A percentile compares a stretch with the other conserved stretches of the same genome.
These are phyloP conservation scores for Xylaria hypoxylon DNA, from an alignment of 2,329 filamentous ascomycete species.

Conservation along the genomic window DNA sequence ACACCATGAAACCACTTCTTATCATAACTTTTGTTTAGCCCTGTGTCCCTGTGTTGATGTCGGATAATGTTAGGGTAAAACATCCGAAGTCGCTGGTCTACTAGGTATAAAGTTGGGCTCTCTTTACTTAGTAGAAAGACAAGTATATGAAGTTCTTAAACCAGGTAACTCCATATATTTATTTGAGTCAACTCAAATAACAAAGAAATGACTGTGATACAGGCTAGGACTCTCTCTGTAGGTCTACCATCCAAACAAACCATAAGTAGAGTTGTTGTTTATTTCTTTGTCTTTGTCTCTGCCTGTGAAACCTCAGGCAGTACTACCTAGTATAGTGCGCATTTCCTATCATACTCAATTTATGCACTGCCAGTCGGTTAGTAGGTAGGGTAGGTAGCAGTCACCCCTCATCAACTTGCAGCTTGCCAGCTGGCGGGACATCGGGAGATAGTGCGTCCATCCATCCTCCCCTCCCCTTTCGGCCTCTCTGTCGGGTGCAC, in stretches of 20 bases:
- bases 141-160: neutral
- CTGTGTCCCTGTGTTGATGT: neutral
- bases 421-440: constrained; percentile 4
- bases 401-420: constrained; percentile 33
- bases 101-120: neutral
- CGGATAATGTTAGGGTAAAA: constrained; percentile 14
- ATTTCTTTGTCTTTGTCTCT: constrained; percentile 1
- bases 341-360: neutral
- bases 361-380: constrained; percentile 22
- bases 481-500: constrained; percentile 18
- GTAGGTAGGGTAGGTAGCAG: neutral
- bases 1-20: neutral
- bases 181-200: constrained; percentile 14
- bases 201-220: constrained; percentile 11
- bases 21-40: constrained; percentile 2
- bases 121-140: too few species aligned
- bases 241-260: neutral
- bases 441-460: constrained; percentile 17
- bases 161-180: too few species aligned
- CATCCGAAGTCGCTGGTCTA: constrained; percentile 25
- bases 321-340: constrained; percentile 22
- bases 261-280: neutral
- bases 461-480: constrained; percentile 12
- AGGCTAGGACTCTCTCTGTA: neutral
- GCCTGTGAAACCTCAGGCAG: constrained; percentile 12